phyloP scores from a whole-genome alignment of 768 basidiomycete genomes.

The Pholiota conissans region DNA sequence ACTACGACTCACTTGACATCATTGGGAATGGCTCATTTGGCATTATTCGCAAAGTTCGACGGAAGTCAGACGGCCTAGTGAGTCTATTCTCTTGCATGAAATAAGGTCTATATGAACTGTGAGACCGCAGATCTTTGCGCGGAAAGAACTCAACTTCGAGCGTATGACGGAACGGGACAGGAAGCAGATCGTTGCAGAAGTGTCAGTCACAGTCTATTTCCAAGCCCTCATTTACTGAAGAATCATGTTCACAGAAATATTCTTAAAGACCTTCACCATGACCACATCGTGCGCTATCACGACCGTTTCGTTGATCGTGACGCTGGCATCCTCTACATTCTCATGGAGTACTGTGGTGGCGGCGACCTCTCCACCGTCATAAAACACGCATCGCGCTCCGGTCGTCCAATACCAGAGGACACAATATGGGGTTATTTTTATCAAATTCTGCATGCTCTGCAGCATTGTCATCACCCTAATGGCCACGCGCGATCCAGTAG shows the following conservation, averaged over 20 bases:
- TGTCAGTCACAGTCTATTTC: conserved; percentile 54
- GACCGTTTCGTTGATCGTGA: conserved; percentile 92
- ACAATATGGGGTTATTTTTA: conserved; percentile 95
- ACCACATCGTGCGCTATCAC: conserved; percentile 95
- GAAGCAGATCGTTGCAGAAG: conserved; percentile 97
- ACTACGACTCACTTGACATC: conserved; percentile 85
- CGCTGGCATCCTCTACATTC: conserved; percentile 87
- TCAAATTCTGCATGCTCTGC: conserved; percentile 87
- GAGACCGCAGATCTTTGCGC: conserved; percentile 67
- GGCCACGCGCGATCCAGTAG: conserved; percentile 49
- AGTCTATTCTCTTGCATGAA: conserved; percentile 27
- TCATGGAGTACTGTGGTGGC: conserved; percentile 99
- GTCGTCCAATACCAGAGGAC: conserved; percentile 83
- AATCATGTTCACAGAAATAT: conserved; percentile 69
- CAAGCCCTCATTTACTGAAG: conserved; percentile 4
- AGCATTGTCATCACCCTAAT: conserved; percentile 90
- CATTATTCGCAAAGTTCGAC: conserved; percentile 90
- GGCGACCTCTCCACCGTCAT: conserved; percentile 92
- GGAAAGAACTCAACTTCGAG: conserved; percentile 97
- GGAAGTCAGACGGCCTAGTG: conserved; percentile 82
- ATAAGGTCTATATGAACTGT: conserved; percentile 5
- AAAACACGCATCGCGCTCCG: conserved; percentile 69
- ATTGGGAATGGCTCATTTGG: conserved; percentile 99
- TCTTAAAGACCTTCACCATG: conserved; percentile 91
- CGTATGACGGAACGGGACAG: conserved; percentile 95